Percentiles rank a stretch among this genome's conserved stretches.
Conservation (phyloP, 345 rosid genomes). For the Ceriops decandra region DNA sequence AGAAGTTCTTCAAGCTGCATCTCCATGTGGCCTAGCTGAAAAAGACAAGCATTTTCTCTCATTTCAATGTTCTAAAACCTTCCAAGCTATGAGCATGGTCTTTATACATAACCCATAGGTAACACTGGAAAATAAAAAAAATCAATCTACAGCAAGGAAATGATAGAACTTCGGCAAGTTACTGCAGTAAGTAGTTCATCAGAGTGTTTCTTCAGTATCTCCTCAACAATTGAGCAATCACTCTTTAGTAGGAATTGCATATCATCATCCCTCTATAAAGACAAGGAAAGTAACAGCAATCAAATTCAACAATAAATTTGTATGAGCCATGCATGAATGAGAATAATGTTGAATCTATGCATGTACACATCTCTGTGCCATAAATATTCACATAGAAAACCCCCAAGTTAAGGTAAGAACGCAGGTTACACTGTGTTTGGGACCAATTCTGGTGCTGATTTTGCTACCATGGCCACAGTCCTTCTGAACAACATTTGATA, state of each 20-base stretch:
- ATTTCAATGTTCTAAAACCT: neutral
- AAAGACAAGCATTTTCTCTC: constrained; percentile 10
- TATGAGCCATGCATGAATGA: neutral
- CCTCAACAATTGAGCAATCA: constrained; percentile 32
- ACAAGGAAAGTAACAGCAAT: neutral
- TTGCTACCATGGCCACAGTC: constrained; percentile 10
- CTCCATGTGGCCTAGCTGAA: constrained; percentile 52
- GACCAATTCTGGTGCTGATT: neutral
- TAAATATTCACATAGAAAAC: neutral
- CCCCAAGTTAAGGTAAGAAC: neutral
- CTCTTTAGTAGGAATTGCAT: constrained; percentile 40
- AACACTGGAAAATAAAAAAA: neutral
- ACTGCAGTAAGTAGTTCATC: constrained; percentile 40
- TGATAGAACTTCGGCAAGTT: constrained; percentile 22
- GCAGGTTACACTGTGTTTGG: constrained; percentile 13
- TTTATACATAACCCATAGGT: neutral
- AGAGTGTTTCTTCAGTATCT: constrained; percentile 43
- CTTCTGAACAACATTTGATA: constrained; percentile 7
- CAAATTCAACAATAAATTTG: neutral
- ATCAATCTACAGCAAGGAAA: neutral
- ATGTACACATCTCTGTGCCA: neutral
- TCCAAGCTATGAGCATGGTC: neutral
- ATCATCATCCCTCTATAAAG: constrained; percentile 41
- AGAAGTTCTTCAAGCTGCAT: constrained; percentile 47
- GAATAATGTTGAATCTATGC: neutral